Evolutionary conservation across 176 grass and related monocot species (phyloP).

Genomic region (Saccharum spontaneum): DNA sequence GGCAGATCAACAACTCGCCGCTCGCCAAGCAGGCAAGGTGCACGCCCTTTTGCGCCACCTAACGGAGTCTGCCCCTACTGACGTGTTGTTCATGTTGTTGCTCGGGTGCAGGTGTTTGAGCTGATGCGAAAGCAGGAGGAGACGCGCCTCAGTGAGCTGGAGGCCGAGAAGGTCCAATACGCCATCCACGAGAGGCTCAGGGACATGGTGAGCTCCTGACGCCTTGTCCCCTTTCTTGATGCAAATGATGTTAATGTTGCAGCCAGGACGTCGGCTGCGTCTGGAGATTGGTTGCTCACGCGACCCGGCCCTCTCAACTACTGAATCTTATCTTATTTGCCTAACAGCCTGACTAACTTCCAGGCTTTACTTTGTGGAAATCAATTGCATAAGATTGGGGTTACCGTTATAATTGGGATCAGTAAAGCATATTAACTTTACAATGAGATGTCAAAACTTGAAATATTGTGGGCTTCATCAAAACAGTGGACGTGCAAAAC

Average conservation of each 20-base stretch:
- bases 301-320: background rate
- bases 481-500: background rate
- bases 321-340: background rate
- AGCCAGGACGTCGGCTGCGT: background rate
- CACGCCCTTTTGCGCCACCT: slow-evolving; percentile 38
- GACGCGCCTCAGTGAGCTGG: slow-evolving; percentile 55
- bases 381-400: background rate
- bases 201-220: slow-evolving; percentile 56
- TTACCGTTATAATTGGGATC: background rate
- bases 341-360: background rate
- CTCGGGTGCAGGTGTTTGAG: slow-evolving; percentile 63
- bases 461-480: slow-evolving; percentile 20
- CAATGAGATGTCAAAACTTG: background rate
- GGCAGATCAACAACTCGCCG: slow-evolving; percentile 75
- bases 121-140: slow-evolving; percentile 89
- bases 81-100: background rate
- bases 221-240: background rate
- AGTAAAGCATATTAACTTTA: background rate
- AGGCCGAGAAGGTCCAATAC: slow-evolving; percentile 53
- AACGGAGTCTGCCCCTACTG: background rate
- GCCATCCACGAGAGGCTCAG: slow-evolving; percentile 36
- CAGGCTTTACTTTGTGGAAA: slow-evolving; percentile 26
- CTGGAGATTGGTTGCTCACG: background rate
- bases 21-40: slow-evolving; percentile 74
- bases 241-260: slow-evolving; percentile 16